Percentiles rank a stretch among this genome's conserved stretches.
Conservation (phyloP, 306 rosid genomes). For the Cajanus cajan region DNA sequence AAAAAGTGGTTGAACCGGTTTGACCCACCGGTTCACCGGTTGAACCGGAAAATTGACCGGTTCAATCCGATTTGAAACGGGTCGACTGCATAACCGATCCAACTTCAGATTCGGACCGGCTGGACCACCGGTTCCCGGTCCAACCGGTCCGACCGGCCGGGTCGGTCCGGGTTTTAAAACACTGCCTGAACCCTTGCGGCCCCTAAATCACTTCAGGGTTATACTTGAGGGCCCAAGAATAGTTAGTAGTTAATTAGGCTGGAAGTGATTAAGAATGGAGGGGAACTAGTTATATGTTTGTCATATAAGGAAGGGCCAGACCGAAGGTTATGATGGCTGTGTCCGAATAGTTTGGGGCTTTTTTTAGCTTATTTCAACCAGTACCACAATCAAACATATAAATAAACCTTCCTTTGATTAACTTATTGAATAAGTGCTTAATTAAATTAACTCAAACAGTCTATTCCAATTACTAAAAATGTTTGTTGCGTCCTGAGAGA, state of each 20-base stretch:
- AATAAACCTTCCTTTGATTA: background rate
- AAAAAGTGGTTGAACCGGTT: too few species aligned
- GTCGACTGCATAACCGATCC: too few species aligned
- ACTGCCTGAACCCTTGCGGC: background rate
- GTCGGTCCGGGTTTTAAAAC: too few species aligned
- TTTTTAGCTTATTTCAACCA: background rate
- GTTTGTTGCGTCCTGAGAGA: background rate
- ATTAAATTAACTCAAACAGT: background rate
- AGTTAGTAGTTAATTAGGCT: background rate
- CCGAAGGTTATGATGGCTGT: background rate
- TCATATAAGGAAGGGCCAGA: background rate
- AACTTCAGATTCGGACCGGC: too few species aligned
- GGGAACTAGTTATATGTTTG: background rate
- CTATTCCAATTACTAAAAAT: background rate
- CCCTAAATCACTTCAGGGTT: background rate
- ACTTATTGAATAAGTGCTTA: background rate
- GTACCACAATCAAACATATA: background rate
- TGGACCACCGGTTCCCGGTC: too few species aligned
- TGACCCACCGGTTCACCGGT: too few species aligned
- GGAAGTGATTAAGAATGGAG: background rate
- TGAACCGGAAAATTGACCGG: too few species aligned
- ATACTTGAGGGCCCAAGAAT: background rate
- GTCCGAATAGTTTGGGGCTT: background rate
- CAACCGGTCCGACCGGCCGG: too few species aligned
- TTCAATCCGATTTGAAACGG: too few species aligned